A percentile compares a stretch with the other conserved stretches of the same genome.
Conservation (phyloP, 257 asterid genomes). For the Coffea eugenioides region DNA sequence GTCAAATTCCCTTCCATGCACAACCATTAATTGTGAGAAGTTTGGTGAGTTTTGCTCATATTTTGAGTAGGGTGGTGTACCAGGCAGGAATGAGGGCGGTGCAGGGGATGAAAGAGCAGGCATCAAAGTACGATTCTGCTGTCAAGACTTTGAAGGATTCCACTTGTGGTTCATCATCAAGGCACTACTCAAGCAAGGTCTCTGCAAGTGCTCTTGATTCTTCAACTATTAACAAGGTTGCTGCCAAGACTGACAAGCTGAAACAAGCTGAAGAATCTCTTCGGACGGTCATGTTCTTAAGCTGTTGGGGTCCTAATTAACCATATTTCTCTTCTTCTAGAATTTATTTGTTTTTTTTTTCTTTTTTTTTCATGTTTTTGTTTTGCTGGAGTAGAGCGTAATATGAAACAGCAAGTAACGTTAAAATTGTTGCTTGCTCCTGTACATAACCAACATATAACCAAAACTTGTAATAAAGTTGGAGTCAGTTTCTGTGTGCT, state of each 20-base stretch:
- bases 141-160: slow-evolving; percentile 32
- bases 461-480: too few species aligned
- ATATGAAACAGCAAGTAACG: not conserved
- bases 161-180: not conserved
- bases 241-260: slow-evolving; percentile 26
- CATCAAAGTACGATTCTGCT: slow-evolving; percentile 27
- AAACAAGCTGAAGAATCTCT: slow-evolving; percentile 59
- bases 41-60: not conserved
- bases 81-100: slow-evolving; percentile 35
- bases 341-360: too few species aligned
- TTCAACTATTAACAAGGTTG: slow-evolving; percentile 13
- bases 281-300: slow-evolving; percentile 60
- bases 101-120: slow-evolving; percentile 55
- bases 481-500: too few species aligned
- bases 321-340: too few species aligned
- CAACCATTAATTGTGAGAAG: not conserved
- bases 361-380: not conserved
- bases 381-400: too few species aligned
- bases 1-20: too few species aligned
- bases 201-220: slow-evolving; percentile 34
- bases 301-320: slow-evolving; percentile 68
- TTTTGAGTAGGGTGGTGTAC: slow-evolving; percentile 33
- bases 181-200: slow-evolving; percentile 27
- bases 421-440: not conserved
- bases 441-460: not conserved